A percentile compares a stretch with the other conserved stretches of the same genome.
Conservation (phyloP, 805 yeast genomes). For the Pachysolen tannophilus region DNA sequence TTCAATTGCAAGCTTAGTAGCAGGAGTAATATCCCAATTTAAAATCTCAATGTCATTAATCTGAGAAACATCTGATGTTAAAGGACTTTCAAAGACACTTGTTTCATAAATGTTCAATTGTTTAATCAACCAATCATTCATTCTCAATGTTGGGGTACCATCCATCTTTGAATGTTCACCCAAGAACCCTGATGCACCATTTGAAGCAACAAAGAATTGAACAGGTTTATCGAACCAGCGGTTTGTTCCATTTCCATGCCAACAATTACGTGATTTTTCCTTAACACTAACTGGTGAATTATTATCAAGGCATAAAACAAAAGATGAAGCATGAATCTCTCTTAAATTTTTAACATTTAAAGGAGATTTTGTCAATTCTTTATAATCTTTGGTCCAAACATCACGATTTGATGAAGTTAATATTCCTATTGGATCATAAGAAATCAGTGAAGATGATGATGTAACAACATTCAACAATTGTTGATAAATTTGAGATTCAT, state of each 20-base stretch:
- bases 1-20: slow-evolving; percentile 40
- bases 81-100: slow-evolving; percentile 6
- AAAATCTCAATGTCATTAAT: slow-evolving; percentile 22
- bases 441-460: slow-evolving; percentile 22
- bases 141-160: slow-evolving; percentile 88
- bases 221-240: slow-evolving; percentile 89
- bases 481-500: slow-evolving; percentile 41
- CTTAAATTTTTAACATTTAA: slow-evolving; percentile 53
- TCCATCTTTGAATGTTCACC: slow-evolving; percentile 99
- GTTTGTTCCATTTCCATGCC: slow-evolving; percentile 96
- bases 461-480: slow-evolving; percentile 43
- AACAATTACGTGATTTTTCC: slow-evolving; percentile 74
- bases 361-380: slow-evolving; percentile 50
- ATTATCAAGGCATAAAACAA: slow-evolving; percentile 69
- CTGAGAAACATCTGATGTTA: slow-evolving; percentile 15
- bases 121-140: slow-evolving; percentile 68
- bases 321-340: slow-evolving; percentile 69
- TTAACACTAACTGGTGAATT: slow-evolving; percentile 70
- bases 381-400: slow-evolving; percentile 58
- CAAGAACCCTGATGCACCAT: slow-evolving; percentile 85
- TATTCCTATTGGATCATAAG: slow-evolving; percentile 60
- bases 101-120: slow-evolving; percentile 42
- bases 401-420: slow-evolving; percentile 84
- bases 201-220: slow-evolving; percentile 72
- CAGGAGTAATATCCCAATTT: slow-evolving; percentile 52